Conservation (phyloP, 257 asterid species). For the Solanum bukasovii region DNA sequence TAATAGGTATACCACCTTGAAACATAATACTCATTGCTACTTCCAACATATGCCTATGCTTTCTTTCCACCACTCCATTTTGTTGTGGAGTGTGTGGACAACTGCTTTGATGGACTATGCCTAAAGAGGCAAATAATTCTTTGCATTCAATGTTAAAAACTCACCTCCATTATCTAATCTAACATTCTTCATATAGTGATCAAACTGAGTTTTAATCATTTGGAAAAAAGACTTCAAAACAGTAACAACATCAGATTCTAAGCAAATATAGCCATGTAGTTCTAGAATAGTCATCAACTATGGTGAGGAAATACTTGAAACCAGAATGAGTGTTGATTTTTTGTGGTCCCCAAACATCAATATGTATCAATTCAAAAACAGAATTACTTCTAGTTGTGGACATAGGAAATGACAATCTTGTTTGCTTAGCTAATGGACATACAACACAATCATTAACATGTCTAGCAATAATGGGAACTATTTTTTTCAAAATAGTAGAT, state of each 20-base stretch:
- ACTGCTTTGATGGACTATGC: not conserved
- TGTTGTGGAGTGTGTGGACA: not conserved
- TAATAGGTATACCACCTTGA: not conserved
- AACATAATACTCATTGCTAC: not conserved
- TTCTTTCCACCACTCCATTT: not conserved
- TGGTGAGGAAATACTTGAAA: not conserved
- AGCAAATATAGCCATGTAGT: not conserved
- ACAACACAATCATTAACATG: not conserved
- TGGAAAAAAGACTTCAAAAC: not conserved
- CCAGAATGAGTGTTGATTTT: not conserved
- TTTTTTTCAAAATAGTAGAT: too few relatives aligned
- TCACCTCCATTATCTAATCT: not conserved
- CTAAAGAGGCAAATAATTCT: not conserved
- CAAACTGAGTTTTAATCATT: not conserved
- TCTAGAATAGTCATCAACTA: not conserved
- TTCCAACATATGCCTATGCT: not conserved
- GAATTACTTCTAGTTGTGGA: not conserved
- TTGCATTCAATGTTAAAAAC: not conserved
- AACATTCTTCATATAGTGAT: not conserved
- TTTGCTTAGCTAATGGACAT: not conserved
- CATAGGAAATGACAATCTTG: not conserved
- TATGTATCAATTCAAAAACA: not conserved
- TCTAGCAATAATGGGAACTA: not conserved
- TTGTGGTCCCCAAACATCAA: not conserved
- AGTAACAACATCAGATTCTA: not conserved